Evolutionary conservation across 345 rosid genomes (phyloP).

Genomic region (Eucalyptus pumila): DNA sequence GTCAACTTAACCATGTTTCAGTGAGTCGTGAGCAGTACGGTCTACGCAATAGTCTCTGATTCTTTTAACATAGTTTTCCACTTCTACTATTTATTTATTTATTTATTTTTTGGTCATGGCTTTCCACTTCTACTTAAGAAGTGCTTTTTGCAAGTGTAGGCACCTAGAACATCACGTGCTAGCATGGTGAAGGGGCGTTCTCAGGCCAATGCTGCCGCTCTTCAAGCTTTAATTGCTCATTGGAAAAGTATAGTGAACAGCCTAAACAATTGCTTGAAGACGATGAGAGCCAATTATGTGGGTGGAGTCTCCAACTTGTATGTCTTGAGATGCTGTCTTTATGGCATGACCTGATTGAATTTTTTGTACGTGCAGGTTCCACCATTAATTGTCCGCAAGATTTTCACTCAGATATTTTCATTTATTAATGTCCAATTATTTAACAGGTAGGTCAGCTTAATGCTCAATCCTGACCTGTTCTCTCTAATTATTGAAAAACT

Average conservation of each 20-base stretch:
- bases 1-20: background rate
- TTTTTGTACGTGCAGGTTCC: slow-evolving; percentile 50
- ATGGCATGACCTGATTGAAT: background rate
- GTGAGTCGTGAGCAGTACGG: background rate
- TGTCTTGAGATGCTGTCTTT: background rate
- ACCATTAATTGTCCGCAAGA: slow-evolving; percentile 64
- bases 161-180: slow-evolving; percentile 77
- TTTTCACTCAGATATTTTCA: slow-evolving; percentile 82
- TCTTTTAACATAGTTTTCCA: background rate
- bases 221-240: slow-evolving; percentile 75
- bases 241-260: slow-evolving; percentile 92
- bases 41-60: background rate
- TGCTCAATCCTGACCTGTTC: background rate
- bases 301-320: slow-evolving; percentile 5
- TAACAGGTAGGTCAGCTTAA: slow-evolving; percentile 53
- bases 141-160: slow-evolving; percentile 28
- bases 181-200: slow-evolving; percentile 82
- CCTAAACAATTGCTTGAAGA: slow-evolving; percentile 59
- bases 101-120: background rate
- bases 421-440: slow-evolving; percentile 92
- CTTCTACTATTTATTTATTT: background rate
- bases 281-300: slow-evolving; percentile 77
- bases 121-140: background rate
- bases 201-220: slow-evolving; percentile 78
- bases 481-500: background rate